Base-by-base conservation (phyloP, 495 filamentous ascomycete species). In the Penicillium lagena region DNA sequence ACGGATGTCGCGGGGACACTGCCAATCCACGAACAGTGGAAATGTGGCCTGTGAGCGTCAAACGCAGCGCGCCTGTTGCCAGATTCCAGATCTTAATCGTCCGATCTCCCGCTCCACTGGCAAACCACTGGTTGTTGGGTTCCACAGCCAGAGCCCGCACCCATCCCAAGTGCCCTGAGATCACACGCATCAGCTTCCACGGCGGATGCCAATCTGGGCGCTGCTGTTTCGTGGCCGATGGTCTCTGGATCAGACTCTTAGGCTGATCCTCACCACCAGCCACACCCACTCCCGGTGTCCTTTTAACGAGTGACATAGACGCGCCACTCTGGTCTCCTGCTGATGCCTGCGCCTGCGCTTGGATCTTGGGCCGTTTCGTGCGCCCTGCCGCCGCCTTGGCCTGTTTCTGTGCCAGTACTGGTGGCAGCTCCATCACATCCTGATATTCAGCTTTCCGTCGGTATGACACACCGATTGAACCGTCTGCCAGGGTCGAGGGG, bases 1-100 rank as follows among this genome's bases (percentile, higher is more conserved):
- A 99, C 2, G 94, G 94, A 64, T 99, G 94, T 40, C 94, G 74
- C 12, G 90, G 87, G 4, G 89, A 95, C 7, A 99, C 87, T 0
- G 91, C 94, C 39, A 99, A 48, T 7, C 94, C 94, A 37, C 94
- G 83, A 12, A 99, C 94, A 7, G 91, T 94, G 34, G 89, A 95
- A 47, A 99, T 99, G 63, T 99, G 94, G 27, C 94, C 94, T 2
- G 94, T 99, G 28, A 99, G 70, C 2, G 94, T 97, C 40, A 99
- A 66, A 44, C 82, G 78, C 45, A 97, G 69, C 10, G 70, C 77
- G 2, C 94, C 94, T 7, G 83, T 85, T 12, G 90, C 94, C 32
- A 97, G 70, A 67, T 97, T 90, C 93, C 93, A 99, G 47, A 99
- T 95, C 68, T 99, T 99, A 64, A 99, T 96, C 5, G 94, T 97